Base-by-base conservation (phyloP, 192 early-diverging fungal genomes). In the Phlyctochytrium planicorne region DNA sequence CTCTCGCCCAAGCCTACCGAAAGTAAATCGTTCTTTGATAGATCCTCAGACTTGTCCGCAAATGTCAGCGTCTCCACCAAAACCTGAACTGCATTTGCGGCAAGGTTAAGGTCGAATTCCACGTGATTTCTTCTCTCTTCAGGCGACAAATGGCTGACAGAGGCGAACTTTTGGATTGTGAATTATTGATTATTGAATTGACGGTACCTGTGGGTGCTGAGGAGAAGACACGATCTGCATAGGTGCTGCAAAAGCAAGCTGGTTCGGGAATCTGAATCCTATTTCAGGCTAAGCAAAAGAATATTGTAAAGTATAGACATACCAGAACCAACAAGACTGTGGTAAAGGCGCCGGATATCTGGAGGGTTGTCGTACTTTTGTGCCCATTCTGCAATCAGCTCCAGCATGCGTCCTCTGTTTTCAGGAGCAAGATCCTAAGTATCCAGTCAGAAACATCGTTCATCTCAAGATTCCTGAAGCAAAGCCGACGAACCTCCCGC, bases 51-150 rank as follows among this genome's bases (percentile, higher is more conserved):
- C 25, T 30, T 40, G 12, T 66, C 57, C 4, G 60, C 55, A 60
- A 34, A 66, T 30, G n/a, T 34, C 12, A 66, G 2, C 4, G 65
- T 23, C 35, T 72, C 70, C 3, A 66, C 14, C 14, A 72, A 33
- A 30, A 72, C 29, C 25, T 31, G 16, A 1, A 62, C 59, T n/a
- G 34, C 53, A 59, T 72, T 72, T 57, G 53, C 64, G n/a, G 57
- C 63, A n/a, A 72, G 23, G 6, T 32, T 40, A 30, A 37, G 50
- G 36, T 72, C 70, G 30, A 50, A 52, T 14, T 50, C 3, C 25
- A 72, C 70, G 63, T 64, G 66, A 23, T 72, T 72, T 40, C 27
- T 25, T 14, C 70, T 30, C 35, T 72, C 70, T 53, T 66, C 57
- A 14, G 24, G 47, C 1, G 50, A 6, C 17, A 40, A 20, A 17